Base-by-base conservation (phyloP, 2,329 filamentous ascomycete genomes). In the Cyclaneusma minus region DNA sequence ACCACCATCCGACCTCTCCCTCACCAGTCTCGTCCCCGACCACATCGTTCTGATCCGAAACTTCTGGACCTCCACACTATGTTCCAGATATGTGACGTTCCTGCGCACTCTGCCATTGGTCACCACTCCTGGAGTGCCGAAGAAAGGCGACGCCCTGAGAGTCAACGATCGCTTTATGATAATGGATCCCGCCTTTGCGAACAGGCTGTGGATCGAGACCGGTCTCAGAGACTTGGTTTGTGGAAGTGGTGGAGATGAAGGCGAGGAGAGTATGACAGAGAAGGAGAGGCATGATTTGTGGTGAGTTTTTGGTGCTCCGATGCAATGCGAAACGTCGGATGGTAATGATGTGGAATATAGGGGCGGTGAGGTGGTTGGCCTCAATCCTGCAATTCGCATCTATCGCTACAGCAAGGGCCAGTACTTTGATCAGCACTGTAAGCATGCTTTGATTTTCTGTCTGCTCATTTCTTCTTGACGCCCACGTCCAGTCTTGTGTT, bases 371-470 rank as follows among this genome's bases (percentile, higher is more conserved):
- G 70, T 81, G 1, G 55, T 91, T n/a, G 84, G 84, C 0, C 54
- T 94, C 32, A 93, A 83, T 49, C 71, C 81, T 6, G 91, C 91
- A 38, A 91, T 94, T 29, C 65, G 87, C 17, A 69, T 94, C 16
- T 94, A 94, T 54, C 68, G 85, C 13, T 94, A 94, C 50, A 68
- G 64, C 1, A 68, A 76, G 37, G 82, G 81, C 0, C 84, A 94
- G 47, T 93, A 85, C 48, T 94, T 94, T 48, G 84, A 84, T 44
- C 76, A 81, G 41, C 87, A 94, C 49, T 94, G 82, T 87, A 65
- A 42, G 76, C 65, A 21, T 22, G 9, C 15, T 12, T 20, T 11
- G 7, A 7, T 20, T 11, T 20, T n/a, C 18, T 7, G 7, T 11
- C 18, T 20, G 18, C 18, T 11, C 7, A 8, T 7, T 20, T 7